Base-by-base conservation (phyloP, 257 asterid species). In the Capsicum baccatum region DNA sequence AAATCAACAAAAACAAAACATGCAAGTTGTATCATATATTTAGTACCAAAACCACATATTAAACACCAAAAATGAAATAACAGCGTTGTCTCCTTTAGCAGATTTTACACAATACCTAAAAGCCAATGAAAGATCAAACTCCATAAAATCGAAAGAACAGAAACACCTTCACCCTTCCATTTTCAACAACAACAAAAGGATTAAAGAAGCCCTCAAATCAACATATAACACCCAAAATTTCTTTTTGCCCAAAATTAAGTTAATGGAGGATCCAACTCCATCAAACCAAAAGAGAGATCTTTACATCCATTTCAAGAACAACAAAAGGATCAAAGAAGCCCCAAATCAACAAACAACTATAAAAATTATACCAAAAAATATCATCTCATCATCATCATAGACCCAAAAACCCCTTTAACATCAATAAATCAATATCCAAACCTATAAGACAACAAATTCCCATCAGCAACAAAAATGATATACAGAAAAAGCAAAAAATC, bases 261-360 rank as follows among this genome's bases (percentile, higher is more conserved):
- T 48, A 78, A 54, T 33, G 64, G 33, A 78, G 52, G 50, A 78
- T 78, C 82, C 6, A 78, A 54, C 82, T 54, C 26, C 82, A 78
- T 15, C 64, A 50, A 74, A 21, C 59, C 33, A 14, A 50, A 74
- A 71, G 33, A 50, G 6, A 19, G 21, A 3, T 21, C 81, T 59
- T 8, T 2, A 74, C 56, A 26, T 48, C 60, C 42, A 74, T 74
- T 74, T 74, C 60, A 74, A 48, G 4, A 76, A 21, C n/a, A 78
- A 2, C 48, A 52, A 37, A 15, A 78, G 63, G 73, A 66, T 66
- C 48, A 37, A 33, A 35, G n/a, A 11, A 66, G 13, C 48, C 71
- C 73, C 7, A 33, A 33, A 78, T 78, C 62, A 74, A 12, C 80
- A 74, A 48, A 19, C 3, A 73, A 73, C 80, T 50, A 12, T 14